Evolutionary conservation across 192 early-diverging fungal genomes (phyloP), one percentile per base, ranked within the genome.

Genomic region (Podila minutissima): DNA sequence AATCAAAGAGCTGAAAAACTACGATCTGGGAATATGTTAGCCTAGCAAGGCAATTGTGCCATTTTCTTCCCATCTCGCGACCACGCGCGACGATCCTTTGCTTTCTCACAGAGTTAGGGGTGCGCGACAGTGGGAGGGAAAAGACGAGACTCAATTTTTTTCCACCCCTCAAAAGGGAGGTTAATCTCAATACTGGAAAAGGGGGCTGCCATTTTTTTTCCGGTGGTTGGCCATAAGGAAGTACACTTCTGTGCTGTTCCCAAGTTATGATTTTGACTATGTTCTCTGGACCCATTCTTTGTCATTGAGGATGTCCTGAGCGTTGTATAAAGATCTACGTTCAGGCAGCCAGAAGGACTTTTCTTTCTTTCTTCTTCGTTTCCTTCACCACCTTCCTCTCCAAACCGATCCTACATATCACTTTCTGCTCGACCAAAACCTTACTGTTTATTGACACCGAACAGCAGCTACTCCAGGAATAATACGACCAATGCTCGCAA

Each of bases 91-190:
- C n/a, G 15, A 5, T 4, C 26, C 29, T 17, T 17, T 32, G 24
- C 31, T 20, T 63, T 63, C 62, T 63, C 62, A 63, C 62, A 32
- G 62, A 37, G n/a, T 63, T n/a, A 63, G 62, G 62, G 37, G 62
- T 17, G 15, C 15, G 15, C n/a, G 13, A 63, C 5, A 38, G 35
- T n/a, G n/a, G 29, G 33, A 63, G n/a, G 29, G 33, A 63, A 10
- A 22, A 9, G 13, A 31, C 17, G 19, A 37, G 19, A 13, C 33
- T 38, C 20, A 41, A 41, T 10, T 20, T 55, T 55, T 55, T 55
- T 55, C 53, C 53, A 55, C 53, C 53, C 53, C 53, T 22, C 53
- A 2, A 55, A 55, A 26, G n/a, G 11, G 24, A 26, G 53, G 6
- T 24, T 55, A 0, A 7, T 53, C 24, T 24, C 24, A 2, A 0